These are phyloP conservation scores for Ramaria rubella DNA, from an alignment of 768 basidiomycete species.

Conservation along the genomic window DNA sequence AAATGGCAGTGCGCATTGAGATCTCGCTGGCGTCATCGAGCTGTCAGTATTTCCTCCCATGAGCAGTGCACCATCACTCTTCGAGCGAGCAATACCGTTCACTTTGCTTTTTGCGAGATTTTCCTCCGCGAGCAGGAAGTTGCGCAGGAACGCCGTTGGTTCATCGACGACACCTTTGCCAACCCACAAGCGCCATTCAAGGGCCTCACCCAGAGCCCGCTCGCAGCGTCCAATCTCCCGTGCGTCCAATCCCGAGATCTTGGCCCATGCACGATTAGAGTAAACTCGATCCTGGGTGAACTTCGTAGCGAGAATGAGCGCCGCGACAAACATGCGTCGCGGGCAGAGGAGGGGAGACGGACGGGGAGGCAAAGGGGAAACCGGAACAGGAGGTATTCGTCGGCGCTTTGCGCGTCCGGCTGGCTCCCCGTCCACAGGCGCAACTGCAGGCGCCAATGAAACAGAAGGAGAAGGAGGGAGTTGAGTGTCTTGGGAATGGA, in stretches of 20 bases:
- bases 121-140: constrained; percentile 10
- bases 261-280: constrained; percentile 91
- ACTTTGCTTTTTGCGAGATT: neutral
- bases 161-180: constrained; percentile 50
- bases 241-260: constrained; percentile 81
- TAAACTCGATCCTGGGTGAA: constrained; percentile 92
- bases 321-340: constrained; percentile 80
- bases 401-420: neutral
- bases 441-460: constrained; percentile 8
- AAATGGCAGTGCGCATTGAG: neutral
- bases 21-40: neutral
- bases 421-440: neutral
- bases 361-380: constrained; percentile 37
- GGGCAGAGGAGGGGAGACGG: constrained; percentile 84
- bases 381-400: constrained; percentile 7
- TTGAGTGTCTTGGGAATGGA: neutral
- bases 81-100: constrained; percentile 36
- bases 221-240: constrained; percentile 86
- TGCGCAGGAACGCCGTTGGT: constrained; percentile 7
- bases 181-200: constrained; percentile 92
- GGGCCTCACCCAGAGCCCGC: constrained; percentile 75
- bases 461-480: neutral
- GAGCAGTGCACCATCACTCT: constrained; percentile 42
- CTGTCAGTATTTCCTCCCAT: neutral
- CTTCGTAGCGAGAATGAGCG: constrained; percentile 84